Base-by-base conservation (phyloP, 768 basidiomycete species). In the Mycena floridula region DNA sequence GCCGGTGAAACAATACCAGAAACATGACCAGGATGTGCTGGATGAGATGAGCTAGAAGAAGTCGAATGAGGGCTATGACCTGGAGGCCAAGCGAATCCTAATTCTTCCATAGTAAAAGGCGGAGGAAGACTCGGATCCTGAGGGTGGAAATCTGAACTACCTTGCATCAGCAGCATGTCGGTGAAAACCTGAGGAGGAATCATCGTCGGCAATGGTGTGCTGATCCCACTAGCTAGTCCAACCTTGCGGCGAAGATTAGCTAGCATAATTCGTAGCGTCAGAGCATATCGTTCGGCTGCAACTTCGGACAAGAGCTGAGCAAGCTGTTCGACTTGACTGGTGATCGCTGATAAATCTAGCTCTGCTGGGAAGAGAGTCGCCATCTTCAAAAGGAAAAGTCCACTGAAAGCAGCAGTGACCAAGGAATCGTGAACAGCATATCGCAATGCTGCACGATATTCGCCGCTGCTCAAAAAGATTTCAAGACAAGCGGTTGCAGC, bases 381-480 rank as follows among this genome's bases (percentile, higher is more conserved):
- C 85, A 95, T 92, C 67, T 95, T 95, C 46, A 95, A 75, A 21
- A 94, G 69, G 70, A 93, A 95, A 18, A 95, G 73, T 7, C 88
- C 91, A 13, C 89, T 89, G 64, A 95, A 94, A 7, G 90, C 87
- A 27, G 89, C 85, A 2, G 87, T 93, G 45, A 93, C 91, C 46
- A 95, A 81, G 53, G 81, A 87, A 62, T 95, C 92, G 58, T 95
- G 93, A 13, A 94, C 89, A 1, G 93, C 89, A 61, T 94, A 94
- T 42, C 88, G 79, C 42, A 92, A 76, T n/a, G 90, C 87, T 41
- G 87, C 89, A 16, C 89, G 89, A 55, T 18, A 50, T 74, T 28
- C 54, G 88, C 89, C 89, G 76, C 55, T 90, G 89, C 37, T 87
- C 84, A 4, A 69, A 65, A 94, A 92, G 42, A 89, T 85, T 37